phyloP scores from a whole-genome alignment of 1,284 basidiomycete species.

The Gomphus bonarii region DNA sequence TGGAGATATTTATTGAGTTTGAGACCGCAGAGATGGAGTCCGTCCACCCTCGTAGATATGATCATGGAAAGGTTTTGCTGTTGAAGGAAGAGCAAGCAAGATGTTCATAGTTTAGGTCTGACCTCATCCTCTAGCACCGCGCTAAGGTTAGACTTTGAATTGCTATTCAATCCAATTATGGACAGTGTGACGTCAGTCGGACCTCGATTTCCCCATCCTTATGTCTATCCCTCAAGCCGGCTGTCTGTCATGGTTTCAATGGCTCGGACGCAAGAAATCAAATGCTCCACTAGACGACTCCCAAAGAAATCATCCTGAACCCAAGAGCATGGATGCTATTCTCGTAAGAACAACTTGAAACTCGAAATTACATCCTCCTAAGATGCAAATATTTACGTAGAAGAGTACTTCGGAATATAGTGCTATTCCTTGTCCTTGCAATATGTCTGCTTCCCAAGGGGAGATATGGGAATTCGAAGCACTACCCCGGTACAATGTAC shows the following conservation, averaged over 20 bases:
- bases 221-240: background rate
- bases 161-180: no score
- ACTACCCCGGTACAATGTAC: background rate
- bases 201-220: background rate
- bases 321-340: background rate
- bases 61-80: no score
- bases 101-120: no score
- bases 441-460: background rate
- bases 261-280: background rate
- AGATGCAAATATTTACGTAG: background rate
- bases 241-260: background rate
- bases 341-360: background rate
- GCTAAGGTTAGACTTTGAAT: no score
- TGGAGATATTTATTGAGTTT: no score
- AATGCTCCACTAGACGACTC: background rate
- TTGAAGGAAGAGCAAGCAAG: no score
- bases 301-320: background rate
- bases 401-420: background rate
- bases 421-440: background rate
- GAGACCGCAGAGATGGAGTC: no score
- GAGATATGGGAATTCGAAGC: background rate
- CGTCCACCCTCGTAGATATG: no score
- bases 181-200: no score
- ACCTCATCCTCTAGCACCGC: no score
- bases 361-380: background rate